Percentiles rank a stretch among this genome's conserved stretches.
phyloP scores from a whole-genome alignment of 1,139 yeast species.

The Meyerozyma sp. region DNA sequence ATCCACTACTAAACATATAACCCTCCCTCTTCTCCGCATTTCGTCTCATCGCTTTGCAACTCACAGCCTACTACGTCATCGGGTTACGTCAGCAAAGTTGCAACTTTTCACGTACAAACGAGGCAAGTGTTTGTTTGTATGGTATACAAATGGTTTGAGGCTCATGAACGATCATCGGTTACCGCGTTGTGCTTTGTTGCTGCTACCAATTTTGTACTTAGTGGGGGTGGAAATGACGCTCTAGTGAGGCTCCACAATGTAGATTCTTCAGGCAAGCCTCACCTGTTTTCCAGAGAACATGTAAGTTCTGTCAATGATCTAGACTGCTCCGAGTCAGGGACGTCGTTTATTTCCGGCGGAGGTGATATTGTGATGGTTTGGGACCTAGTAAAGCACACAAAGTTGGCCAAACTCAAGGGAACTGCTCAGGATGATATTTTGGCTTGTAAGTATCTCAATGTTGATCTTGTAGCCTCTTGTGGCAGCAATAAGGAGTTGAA shows the following conservation, averaged over 20 bases:
- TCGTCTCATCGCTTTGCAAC: too few species aligned
- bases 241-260: slow-evolving; percentile 9
- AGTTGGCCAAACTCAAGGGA: slow-evolving; percentile 6
- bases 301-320: slow-evolving; percentile 15
- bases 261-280: slow-evolving; percentile 4
- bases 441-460: slow-evolving; percentile 10
- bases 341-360: slow-evolving; percentile 10
- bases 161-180: slow-evolving; percentile 14
- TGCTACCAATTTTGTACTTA: slow-evolving; percentile 15
- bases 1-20: not conserved
- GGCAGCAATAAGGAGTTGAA: slow-evolving; percentile 20
- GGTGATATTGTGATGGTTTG: slow-evolving; percentile 8
- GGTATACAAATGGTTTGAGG: slow-evolving; percentile 2
- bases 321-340: slow-evolving; percentile 7
- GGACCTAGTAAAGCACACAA: slow-evolving; percentile 12
- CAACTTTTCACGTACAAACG: not conserved
- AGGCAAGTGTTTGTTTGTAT: slow-evolving; percentile 2
- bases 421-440: slow-evolving; percentile 10
- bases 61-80: not conserved
- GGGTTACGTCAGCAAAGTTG: too few species aligned
- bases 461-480: slow-evolving; percentile 17
- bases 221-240: slow-evolving; percentile 22
- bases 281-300: slow-evolving; percentile 15
- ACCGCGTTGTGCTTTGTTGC: slow-evolving; percentile 15
- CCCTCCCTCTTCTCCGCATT: not conserved